Base-by-base conservation (phyloP, 495 filamentous ascomycete genomes). In the Hypomontagnella submonticulosa region DNA sequence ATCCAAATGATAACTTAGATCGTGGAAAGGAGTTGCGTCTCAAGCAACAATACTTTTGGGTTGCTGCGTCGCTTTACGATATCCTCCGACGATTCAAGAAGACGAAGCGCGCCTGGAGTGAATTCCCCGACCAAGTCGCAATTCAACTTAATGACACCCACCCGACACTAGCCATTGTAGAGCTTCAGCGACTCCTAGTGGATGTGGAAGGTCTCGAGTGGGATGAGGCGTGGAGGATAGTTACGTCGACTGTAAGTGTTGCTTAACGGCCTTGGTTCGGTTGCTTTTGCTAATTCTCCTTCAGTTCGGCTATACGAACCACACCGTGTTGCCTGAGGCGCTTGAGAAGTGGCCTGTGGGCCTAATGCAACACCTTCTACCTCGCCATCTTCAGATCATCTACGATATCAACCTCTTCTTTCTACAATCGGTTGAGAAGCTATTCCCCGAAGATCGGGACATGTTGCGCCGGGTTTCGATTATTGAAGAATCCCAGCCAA, bases 11-110 rank as follows among this genome's bases (percentile, higher is more conserved):
- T 74, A 98, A 97, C 74, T 84, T 99, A 27, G 94, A 97, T 56
- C 89, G 91, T 61, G 95, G 95, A 51, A 99, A 99, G 77, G 95
- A 99, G 78, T 89, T 99, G 56, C 90, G 95, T 53, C 81, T 99
- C 72, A 99, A 98, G 84, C 95, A 99, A 74, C 95, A 99, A 76
- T 99, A 99, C 83, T 99, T 99, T 81, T 99, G 95, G 95, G 96
- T 96, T 77, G 93, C 95, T 49, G 95, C 95, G 5, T 98, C 96
- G 12, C 82, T 99, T 4, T 92, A 88, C 72, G 95, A 99, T 70
- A 98, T 99, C 78, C 89, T 99, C 49, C 90, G 95, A 19, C 87
- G 95, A 42, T 99, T 98, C 85, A 98, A 97, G 83, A 99, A 99
- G 84, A 87, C 92, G 16, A 92, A 91, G 77, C 86, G 94, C 63